Evolutionary conservation across 352 stramenopile genomes (phyloP), one percentile per base, ranked within the genome.

Genomic region (Phytophthora cryptogea): DNA sequence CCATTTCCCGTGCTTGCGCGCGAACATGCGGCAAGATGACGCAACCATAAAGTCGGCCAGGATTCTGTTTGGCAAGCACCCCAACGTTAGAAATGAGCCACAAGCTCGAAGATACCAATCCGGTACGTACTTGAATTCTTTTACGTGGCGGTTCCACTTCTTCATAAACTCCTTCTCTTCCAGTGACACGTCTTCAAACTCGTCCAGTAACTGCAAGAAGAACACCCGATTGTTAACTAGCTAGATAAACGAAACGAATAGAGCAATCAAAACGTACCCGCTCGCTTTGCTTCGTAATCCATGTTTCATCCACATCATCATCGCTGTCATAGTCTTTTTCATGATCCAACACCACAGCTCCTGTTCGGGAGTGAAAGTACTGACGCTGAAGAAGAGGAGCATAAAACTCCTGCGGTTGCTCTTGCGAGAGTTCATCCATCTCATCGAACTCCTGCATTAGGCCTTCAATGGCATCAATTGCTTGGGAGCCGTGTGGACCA

Each of bases 161-260:
- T 95, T 95, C 87, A 95, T 95, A 52, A 95, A 92, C 48, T 92
- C 83, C 48, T 94, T 94, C 49, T 94, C 86, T 59, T 94, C 86
- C 28, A 93, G 58, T 27, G 87, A 79, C 1, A 96, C 87, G 41
- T 96, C 87, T 57, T 96, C 85, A 48, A 94, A 96, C 53, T 96
- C 87, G 50, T 96, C 83, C 23, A 96, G 52, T 56, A 96, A 77
- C 80, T 89, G 20, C 20, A 44, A 8, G 63, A 45, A 5, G 30
- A n/a, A 31, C n/a, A 44, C 39, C 3, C 33, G 16, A 39, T 4
- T 39, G 5, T n/a, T 4, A 39, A 16, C 33, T 14, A 39, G 11
- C 33, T 16, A 39, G 33, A 39, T 39, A 16, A 39, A 39, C 4
- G 16, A 39, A 2, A 39, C 13, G 4, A 37, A 16, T 16, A 37